These are phyloP conservation scores for Xylariaceae sp. DNA, from an alignment of 2,329 filamentous ascomycete species.

Conservation along the genomic window DNA sequence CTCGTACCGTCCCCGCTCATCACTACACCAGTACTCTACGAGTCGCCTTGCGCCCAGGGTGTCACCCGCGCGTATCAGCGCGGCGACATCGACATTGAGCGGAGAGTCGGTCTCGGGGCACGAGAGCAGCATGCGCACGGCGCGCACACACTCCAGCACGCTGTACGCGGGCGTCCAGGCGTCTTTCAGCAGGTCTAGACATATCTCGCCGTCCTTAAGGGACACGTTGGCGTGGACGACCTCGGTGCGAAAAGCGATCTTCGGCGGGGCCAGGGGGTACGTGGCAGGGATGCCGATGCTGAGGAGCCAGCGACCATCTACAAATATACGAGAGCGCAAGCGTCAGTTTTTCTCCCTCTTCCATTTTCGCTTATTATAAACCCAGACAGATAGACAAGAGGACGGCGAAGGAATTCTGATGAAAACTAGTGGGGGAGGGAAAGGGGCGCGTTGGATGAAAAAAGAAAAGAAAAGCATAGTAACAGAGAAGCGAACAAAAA, in stretches of 20 bases:
- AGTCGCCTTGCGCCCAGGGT: conserved; percentile 69
- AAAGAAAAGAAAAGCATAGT: not conserved
- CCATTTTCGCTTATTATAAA: too few species aligned
- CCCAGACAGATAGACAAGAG: too few species aligned
- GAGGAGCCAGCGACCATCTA: conserved; percentile 84
- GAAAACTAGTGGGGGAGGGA: not conserved
- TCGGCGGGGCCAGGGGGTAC: conserved; percentile 81
- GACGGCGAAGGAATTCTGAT: not conserved
- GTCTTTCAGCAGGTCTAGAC: conserved; percentile 81
- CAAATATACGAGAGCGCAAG: too few species aligned
- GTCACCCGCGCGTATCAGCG: conserved; percentile 72
- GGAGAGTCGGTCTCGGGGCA: conserved; percentile 76
- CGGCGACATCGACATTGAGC: conserved; percentile 79
- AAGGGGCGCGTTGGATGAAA: not conserved
- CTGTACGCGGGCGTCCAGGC: conserved; percentile 88
- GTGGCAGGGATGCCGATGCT: conserved; percentile 74
- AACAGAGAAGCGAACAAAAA: not conserved
- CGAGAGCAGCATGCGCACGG: conserved; percentile 71
- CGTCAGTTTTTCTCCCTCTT: too few species aligned
- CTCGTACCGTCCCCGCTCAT: conserved; percentile 55
- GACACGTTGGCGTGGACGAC: conserved; percentile 84
- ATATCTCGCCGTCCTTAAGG: conserved; percentile 82
- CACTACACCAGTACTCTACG: conserved; percentile 71
- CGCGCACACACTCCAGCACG: conserved; percentile 74
- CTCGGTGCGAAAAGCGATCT: conserved; percentile 80